phyloP scores from a whole-genome alignment of 805 yeast genomes.

The Tetrapisispora phaffii region DNA sequence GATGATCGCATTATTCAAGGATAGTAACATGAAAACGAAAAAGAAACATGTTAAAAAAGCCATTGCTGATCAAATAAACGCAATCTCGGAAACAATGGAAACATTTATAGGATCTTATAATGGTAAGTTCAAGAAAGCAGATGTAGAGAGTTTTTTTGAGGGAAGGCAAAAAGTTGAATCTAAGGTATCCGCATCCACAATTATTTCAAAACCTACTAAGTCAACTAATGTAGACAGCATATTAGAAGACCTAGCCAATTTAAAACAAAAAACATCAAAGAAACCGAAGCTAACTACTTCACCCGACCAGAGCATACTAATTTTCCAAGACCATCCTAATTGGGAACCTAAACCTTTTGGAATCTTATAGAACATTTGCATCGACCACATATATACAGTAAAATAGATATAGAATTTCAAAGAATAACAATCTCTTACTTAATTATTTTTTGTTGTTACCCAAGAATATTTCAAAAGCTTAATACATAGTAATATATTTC shows the following conservation, averaged over 20 bases:
- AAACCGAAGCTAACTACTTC: not conserved
- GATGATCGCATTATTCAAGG: not conserved
- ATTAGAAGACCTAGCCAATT: slow-evolving; percentile 22
- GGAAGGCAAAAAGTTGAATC: not conserved
- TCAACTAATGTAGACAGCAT: slow-evolving; percentile 14
- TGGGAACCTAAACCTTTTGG: slow-evolving; percentile 57
- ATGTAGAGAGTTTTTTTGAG: not conserved
- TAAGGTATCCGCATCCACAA: not conserved
- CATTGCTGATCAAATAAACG: not conserved
- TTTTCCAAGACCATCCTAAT: slow-evolving; percentile 8
- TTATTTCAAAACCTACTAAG: not conserved
- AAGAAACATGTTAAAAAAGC: not conserved
- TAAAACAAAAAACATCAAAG: slow-evolving; percentile 20
- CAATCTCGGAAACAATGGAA: not conserved
- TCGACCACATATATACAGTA: not conserved
- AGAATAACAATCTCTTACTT: too few species aligned
- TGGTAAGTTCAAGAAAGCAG: not conserved
- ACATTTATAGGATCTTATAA: not conserved
- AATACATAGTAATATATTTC: too few species aligned
- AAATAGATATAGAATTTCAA: too few species aligned
- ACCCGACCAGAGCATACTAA: too few species aligned
- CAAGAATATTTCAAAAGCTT: too few species aligned
- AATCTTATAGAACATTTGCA: slow-evolving; percentile 13
- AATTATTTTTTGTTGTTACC: too few species aligned
- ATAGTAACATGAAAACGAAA: not conserved